These are phyloP conservation scores for Phanerochaete sordida DNA, from an alignment of 768 basidiomycete species.

Conservation along the genomic window DNA sequence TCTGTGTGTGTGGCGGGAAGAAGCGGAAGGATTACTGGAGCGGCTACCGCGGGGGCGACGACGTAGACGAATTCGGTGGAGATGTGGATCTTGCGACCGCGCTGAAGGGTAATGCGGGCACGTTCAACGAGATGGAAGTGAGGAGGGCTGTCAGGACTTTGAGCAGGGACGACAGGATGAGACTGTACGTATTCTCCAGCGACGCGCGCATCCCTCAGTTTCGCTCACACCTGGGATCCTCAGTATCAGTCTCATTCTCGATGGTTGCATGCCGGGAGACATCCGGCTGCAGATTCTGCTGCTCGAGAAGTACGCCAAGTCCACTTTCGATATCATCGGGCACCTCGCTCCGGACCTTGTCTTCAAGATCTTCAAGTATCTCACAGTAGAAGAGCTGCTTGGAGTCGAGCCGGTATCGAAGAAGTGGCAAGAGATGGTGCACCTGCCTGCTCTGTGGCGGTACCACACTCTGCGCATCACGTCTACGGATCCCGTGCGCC, in stretches of 20 bases:
- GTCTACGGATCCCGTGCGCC: conserved; percentile 62
- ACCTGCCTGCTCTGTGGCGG: conserved; percentile 73
- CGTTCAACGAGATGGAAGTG: conserved; percentile 69
- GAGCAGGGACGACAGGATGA: conserved; percentile 65
- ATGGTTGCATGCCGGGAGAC: conserved; percentile 79
- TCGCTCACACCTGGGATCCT: neutral
- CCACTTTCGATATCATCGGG: conserved; percentile 80
- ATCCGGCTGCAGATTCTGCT: conserved; percentile 80
- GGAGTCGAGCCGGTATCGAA: conserved; percentile 52
- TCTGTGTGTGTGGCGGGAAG: conserved; percentile 57
- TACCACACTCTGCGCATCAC: conserved; percentile 75
- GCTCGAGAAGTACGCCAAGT: conserved; percentile 78
- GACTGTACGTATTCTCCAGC: conserved; percentile 52
- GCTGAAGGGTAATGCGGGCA: conserved; percentile 46
- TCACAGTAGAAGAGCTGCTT: conserved; percentile 61
- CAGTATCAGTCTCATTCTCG: conserved; percentile 61
- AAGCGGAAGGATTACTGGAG: conserved; percentile 69
- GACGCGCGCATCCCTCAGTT: conserved; percentile 12
- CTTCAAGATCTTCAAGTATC: conserved; percentile 55
- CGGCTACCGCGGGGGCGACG: conserved; percentile 52
- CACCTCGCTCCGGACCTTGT: conserved; percentile 64
- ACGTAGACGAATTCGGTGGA: conserved; percentile 42
- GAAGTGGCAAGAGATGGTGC: conserved; percentile 40
- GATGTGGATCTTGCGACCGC: conserved; percentile 48
- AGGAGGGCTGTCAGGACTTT: conserved; percentile 59